A percentile compares a stretch with the other conserved stretches of the same genome.
Evolutionary conservation across 208 protist genomes (phyloP).

Genomic region (Trypanosoma grayi): DNA sequence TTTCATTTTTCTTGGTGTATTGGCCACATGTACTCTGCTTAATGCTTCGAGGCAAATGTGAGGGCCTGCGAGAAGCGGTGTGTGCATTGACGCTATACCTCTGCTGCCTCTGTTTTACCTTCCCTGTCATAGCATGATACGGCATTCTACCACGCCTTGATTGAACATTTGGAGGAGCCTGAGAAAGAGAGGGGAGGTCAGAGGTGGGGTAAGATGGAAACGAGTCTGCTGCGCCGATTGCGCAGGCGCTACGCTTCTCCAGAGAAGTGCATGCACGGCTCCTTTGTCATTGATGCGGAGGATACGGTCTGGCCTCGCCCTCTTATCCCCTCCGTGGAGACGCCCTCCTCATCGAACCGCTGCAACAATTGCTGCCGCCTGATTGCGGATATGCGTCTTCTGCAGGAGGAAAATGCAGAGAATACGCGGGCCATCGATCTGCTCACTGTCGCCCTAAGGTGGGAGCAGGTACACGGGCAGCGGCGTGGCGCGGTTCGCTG

Average conservation of each 20-base stretch:
- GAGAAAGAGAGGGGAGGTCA: not conserved
- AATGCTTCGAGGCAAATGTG: no score
- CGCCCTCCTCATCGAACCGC: not conserved
- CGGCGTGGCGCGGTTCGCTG: not conserved
- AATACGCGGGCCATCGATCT: slow-evolving; percentile 3
- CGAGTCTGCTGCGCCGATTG: not conserved
- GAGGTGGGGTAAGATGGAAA: not conserved
- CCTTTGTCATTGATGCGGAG: not conserved
- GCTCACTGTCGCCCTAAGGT: slow-evolving; percentile 3
- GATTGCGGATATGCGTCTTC: not conserved
- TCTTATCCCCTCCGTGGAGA: not conserved
- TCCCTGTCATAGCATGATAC: no score
- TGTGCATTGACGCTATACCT: no score
- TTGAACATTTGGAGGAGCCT: not conserved
- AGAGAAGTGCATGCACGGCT: no score
- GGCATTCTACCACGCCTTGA: not conserved
- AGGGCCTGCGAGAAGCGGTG: no score
- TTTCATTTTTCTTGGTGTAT: no score
- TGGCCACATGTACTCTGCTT: no score
- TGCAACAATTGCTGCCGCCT: not conserved
- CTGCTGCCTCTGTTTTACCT: no score
- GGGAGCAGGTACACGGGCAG: slow-evolving; percentile 4
- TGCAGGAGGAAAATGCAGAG: not conserved
- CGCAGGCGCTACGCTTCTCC: not conserved
- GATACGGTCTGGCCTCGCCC: no score